Conservation (phyloP, 1,284 basidiomycete genomes). For the Leucoagaricus sp. region DNA sequence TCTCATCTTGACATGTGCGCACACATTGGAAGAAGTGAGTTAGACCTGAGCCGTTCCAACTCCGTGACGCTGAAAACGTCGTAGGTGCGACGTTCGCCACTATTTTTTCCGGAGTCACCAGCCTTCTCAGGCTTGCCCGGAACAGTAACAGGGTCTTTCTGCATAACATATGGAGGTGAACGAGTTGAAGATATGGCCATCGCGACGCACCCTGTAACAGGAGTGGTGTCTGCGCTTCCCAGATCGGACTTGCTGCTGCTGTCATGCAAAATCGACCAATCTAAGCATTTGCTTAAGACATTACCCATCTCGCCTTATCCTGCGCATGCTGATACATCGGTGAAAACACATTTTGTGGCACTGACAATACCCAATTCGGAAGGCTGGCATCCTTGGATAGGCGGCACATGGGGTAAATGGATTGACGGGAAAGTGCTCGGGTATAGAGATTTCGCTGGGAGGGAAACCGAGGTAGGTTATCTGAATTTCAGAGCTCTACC, state of each 20-base stretch:
- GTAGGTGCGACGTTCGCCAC: constrained; percentile 48
- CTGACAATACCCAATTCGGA: constrained; percentile 41
- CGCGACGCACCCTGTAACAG: constrained; percentile 39
- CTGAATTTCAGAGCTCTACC: not conserved
- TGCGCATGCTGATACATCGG: constrained; percentile 45
- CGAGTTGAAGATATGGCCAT: not conserved
- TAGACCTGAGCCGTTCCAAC: not conserved
- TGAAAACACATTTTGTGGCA: constrained; percentile 60
- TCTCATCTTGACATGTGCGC: constrained; percentile 63
- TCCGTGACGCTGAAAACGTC: constrained; percentile 3
- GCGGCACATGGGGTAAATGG: constrained; percentile 58
- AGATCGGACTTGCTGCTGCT: constrained; percentile 60
- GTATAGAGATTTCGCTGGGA: constrained; percentile 60
- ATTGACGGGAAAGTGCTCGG: constrained; percentile 50
- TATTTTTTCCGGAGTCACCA: constrained; percentile 26
- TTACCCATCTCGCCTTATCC: constrained; percentile 75
- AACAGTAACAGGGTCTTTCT: constrained; percentile 10
- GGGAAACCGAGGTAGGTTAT: constrained; percentile 52
- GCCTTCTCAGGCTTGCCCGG: constrained; percentile 6
- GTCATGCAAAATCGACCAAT: constrained; percentile 30
- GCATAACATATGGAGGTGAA: constrained; percentile 1
- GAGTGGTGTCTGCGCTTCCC: constrained; percentile 58
- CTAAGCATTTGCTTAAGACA: constrained; percentile 35
- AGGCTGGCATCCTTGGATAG: constrained; percentile 55
- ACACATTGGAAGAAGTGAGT: constrained; percentile 65